Evolutionary conservation across 1,139 yeast species (phyloP), one percentile per base, ranked within the genome.

Genomic region (Yamadazyma atmosphaerica): DNA sequence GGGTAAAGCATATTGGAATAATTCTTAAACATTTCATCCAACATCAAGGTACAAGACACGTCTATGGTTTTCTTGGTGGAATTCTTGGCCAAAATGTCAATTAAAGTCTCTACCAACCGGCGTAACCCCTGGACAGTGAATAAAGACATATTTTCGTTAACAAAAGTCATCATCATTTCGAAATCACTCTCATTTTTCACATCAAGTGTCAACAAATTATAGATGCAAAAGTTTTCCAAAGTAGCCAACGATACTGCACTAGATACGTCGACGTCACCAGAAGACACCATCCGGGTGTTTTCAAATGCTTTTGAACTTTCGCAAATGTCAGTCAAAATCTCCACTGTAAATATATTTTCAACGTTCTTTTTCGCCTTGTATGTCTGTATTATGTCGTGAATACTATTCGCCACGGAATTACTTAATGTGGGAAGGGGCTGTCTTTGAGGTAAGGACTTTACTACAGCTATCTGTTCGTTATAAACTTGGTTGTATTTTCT

Each of bases 401-500:
- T 32, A 4, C 12, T 36, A 10, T 10, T n/a, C 13, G 26, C 28
- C 6, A 37, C 32, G 4, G 13, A 30, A 9, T 14, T 33, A 23
- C 33, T 45, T 24, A 51, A 34, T 8, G 39, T 28, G 15, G 46
- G 45, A 23, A 33, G 21, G n/a, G 45, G 34, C 10, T 39, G 23
- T 2, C 31, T 33, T 8, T 35, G 35, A 2, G 43, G 44, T 2
- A 41, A 18, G 11, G 27, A 21, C 4, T 29, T 34, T 21, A 66
- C 49, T 6, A 35, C 23, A 2, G 37, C 34, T 4, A 58, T 53
- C 34, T 54, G 56, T 8, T 50, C 38, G 34, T 64, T 61, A 45
- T 63, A 65, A 2, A 51, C 46, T 4, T 59, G 51, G 13, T 61
- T 40, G 71, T 75, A 72, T 19, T 56, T 52, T 4, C 47, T 44